Percentiles rank a stretch among this genome's conserved stretches.
phyloP scores from a whole-genome alignment of 768 basidiomycete genomes.

The Leccinellum rugosiceps region DNA sequence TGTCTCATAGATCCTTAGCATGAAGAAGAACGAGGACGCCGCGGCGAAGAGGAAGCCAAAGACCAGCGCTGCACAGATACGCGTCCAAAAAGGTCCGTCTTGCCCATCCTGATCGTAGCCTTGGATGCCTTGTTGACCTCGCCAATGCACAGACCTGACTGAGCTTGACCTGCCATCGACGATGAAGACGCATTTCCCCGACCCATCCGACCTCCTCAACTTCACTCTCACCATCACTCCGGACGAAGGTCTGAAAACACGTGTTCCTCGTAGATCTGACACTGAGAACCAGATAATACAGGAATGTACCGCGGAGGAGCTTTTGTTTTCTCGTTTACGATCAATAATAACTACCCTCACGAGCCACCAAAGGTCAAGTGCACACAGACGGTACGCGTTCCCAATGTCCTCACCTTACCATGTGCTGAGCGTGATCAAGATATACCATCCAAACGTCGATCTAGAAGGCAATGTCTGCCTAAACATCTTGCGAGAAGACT shows the following conservation, averaged over 20 bases:
- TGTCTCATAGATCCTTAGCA: slow-evolving; percentile 83
- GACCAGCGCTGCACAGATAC: slow-evolving; percentile 96
- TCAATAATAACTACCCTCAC: slow-evolving; percentile 98
- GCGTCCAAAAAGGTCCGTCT: slow-evolving; percentile 93
- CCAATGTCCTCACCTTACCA: background rate
- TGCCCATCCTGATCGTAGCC: background rate
- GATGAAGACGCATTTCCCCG: slow-evolving; percentile 93
- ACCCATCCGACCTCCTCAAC: slow-evolving; percentile 93
- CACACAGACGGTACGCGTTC: slow-evolving; percentile 72
- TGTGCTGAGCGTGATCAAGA: slow-evolving; percentile 46
- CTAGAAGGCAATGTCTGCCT: slow-evolving; percentile 97
- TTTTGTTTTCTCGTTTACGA: slow-evolving; percentile 91
- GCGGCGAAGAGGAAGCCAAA: slow-evolving; percentile 98
- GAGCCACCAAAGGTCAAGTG: slow-evolving; percentile 99
- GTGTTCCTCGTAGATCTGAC: background rate
- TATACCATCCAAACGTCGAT: slow-evolving; percentile 99
- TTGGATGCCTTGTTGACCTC: slow-evolving; percentile 4
- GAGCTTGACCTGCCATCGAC: slow-evolving; percentile 94
- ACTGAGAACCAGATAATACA: slow-evolving; percentile 29
- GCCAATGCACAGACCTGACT: slow-evolving; percentile 67
- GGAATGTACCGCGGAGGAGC: slow-evolving; percentile 98
- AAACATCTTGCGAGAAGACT: slow-evolving; percentile 98
- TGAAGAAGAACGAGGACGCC: slow-evolving; percentile 99
- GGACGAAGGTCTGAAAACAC: slow-evolving; percentile 74
- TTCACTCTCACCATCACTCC: slow-evolving; percentile 94